phyloP scores from a whole-genome alignment of 2,329 filamentous ascomycete species.

The Aspergillus sp. region DNA sequence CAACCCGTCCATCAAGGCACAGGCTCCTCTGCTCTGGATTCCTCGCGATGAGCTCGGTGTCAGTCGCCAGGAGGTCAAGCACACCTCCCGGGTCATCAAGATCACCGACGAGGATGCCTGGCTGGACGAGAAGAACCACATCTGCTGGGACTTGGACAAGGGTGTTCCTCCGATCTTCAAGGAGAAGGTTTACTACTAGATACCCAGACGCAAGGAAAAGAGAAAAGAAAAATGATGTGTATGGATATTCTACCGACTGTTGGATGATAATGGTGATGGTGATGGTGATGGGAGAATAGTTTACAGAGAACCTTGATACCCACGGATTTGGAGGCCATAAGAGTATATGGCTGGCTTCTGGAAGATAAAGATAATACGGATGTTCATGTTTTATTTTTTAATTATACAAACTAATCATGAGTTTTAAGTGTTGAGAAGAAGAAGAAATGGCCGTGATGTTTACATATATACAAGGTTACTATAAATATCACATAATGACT shows the following conservation, averaged over 20 bases:
- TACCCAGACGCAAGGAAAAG: too few relatives aligned
- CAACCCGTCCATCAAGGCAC: slow-evolving; percentile 67
- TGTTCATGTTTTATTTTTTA: not conserved
- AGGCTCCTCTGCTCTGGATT: slow-evolving; percentile 77
- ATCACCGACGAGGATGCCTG: slow-evolving; percentile 78
- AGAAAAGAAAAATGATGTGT: too few relatives aligned
- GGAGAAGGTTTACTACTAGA: slow-evolving; percentile 57
- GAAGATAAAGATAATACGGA: not conserved
- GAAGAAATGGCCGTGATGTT: not conserved
- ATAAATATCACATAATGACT: too few relatives aligned
- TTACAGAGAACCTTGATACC: not conserved
- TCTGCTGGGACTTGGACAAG: slow-evolving; percentile 59
- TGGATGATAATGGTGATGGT: not conserved
- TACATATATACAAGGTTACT: too few relatives aligned
- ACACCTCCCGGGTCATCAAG: slow-evolving; percentile 69
- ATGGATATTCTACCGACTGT: too few relatives aligned
- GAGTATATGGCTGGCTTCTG: not conserved
- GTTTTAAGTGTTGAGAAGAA: too few relatives aligned
- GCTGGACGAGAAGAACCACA: slow-evolving; percentile 69
- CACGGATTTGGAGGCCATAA: not conserved
- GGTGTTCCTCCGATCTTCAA: slow-evolving; percentile 61
- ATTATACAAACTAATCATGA: too few relatives aligned
- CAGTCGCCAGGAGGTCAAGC: slow-evolving; percentile 72
- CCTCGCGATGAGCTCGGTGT: slow-evolving; percentile 74
- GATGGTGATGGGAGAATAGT: not conserved